Percentiles rank a stretch among this genome's conserved stretches.
phyloP scores from a whole-genome alignment of 2,329 filamentous ascomycete genomes.

The Byssoonygena ceratinophila region DNA sequence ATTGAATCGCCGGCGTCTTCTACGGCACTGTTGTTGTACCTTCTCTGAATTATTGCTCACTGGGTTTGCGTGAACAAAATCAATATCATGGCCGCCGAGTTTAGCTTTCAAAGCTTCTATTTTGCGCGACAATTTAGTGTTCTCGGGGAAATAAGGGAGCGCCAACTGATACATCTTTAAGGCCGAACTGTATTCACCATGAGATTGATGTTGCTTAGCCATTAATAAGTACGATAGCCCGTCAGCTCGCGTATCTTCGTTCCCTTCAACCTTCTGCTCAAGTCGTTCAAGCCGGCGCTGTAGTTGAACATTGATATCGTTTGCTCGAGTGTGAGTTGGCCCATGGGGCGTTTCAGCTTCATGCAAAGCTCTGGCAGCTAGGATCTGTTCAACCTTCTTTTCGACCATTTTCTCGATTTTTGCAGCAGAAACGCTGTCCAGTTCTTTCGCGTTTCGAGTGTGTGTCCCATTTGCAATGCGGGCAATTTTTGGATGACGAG shows the following conservation, averaged over 20 bases:
- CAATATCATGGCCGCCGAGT: slow-evolving; percentile 22
- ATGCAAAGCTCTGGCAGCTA: slow-evolving; percentile 60
- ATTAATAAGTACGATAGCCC: slow-evolving; percentile 79
- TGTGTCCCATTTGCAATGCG: slow-evolving; percentile 21
- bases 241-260: slow-evolving; percentile 65
- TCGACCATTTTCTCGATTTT: slow-evolving; percentile 87
- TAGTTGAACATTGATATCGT: slow-evolving; percentile 62
- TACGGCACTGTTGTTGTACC: not conserved
- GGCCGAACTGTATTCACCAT: slow-evolving; percentile 66
- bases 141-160: slow-evolving; percentile 72
- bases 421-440: slow-evolving; percentile 47
- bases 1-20: slow-evolving; percentile 18
- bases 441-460: slow-evolving; percentile 28
- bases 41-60: not conserved
- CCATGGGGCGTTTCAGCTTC: slow-evolving; percentile 36
- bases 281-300: slow-evolving; percentile 72
- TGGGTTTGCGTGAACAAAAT: not conserved
- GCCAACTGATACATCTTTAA: slow-evolving; percentile 80
- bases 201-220: slow-evolving; percentile 79
- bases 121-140: slow-evolving; percentile 58
- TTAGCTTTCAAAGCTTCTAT: slow-evolving; percentile 46
- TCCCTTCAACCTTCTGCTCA: slow-evolving; percentile 71
- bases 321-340: slow-evolving; percentile 27
- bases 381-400: slow-evolving; percentile 78
- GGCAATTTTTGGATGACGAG: slow-evolving; percentile 43